phyloP scores from a whole-genome alignment of 2,329 filamentous ascomycete species.

The Ophiostoma sp. region DNA sequence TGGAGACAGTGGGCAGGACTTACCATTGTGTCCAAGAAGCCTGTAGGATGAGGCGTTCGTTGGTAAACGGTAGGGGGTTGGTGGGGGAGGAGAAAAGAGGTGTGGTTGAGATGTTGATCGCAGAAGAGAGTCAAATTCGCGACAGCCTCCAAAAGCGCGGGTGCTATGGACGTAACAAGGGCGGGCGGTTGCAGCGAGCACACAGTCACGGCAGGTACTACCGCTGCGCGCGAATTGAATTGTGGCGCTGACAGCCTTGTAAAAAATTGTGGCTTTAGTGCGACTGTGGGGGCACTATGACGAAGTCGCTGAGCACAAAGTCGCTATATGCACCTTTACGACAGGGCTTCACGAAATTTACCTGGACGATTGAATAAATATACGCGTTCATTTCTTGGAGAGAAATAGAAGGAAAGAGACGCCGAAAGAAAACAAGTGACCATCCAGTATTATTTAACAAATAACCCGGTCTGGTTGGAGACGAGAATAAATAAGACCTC shows the following conservation, averaged over 20 bases:
- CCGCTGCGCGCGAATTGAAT: not conserved
- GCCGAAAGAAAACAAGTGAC: no score
- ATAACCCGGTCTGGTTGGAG: not conserved
- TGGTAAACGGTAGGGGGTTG: not conserved
- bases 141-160: slow-evolving; percentile 6
- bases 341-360: not conserved
- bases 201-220: not conserved
- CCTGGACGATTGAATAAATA: not conserved
- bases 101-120: not conserved
- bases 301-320: not conserved
- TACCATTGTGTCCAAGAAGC: slow-evolving; percentile 27
- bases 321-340: not conserved
- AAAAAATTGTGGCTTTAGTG: slow-evolving; percentile 23
- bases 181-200: not conserved
- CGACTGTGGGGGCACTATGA: not conserved
- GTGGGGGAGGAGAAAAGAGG: not conserved
- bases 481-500: not conserved
- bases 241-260: slow-evolving; percentile 25
- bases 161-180: not conserved
- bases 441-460: no score
- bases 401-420: no score
- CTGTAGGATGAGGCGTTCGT: slow-evolving; percentile 21
- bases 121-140: slow-evolving; percentile 1
- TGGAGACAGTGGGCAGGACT: not conserved
- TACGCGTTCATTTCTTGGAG: not conserved